Percentiles rank a stretch among this genome's conserved stretches.
Conservation (phyloP, 495 filamentous ascomycete species). For the Aspergillus affinis region DNA sequence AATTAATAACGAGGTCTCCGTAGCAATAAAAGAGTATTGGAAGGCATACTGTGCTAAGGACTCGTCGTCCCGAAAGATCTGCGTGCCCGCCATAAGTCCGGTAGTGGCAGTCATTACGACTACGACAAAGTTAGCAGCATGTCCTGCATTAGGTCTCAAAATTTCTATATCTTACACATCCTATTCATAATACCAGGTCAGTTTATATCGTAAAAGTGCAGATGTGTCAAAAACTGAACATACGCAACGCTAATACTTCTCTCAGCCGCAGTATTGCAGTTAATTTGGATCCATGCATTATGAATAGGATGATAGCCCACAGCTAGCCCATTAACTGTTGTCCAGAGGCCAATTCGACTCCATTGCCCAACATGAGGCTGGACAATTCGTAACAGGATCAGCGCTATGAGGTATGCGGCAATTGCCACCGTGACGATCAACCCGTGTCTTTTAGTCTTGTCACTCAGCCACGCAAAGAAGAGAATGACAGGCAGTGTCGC, state of each 20-base stretch:
- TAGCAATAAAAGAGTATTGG: too few relatives aligned
- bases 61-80: too few relatives aligned
- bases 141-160: too few relatives aligned
- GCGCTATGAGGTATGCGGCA: constrained; percentile 20
- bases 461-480: constrained; percentile 32
- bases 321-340: constrained; percentile 28
- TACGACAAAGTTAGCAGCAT: constrained; percentile 25
- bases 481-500: constrained; percentile 33
- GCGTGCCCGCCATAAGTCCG: too few relatives aligned
- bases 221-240: constrained; percentile 9
- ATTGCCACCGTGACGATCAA: constrained; percentile 27
- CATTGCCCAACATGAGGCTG: constrained; percentile 22
- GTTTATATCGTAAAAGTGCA: too few relatives aligned
- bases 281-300: constrained; percentile 38
- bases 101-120: too few relatives aligned
- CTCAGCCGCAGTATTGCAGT: constrained; percentile 24
- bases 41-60: too few relatives aligned
- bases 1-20: too few relatives aligned
- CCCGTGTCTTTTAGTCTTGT: constrained; percentile 22
- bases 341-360: constrained; percentile 32
- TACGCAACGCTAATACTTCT: constrained; percentile 34
- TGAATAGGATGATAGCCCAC: constrained; percentile 39
- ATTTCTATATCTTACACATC: too few relatives aligned
- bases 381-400: constrained; percentile 19
- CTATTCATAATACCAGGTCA: too few relatives aligned